A percentile compares a stretch with the other conserved stretches of the same genome.
These are phyloP conservation scores for Cordyceps cateniannulata DNA, from an alignment of 2,329 filamentous ascomycete species.

Conservation along the genomic window DNA sequence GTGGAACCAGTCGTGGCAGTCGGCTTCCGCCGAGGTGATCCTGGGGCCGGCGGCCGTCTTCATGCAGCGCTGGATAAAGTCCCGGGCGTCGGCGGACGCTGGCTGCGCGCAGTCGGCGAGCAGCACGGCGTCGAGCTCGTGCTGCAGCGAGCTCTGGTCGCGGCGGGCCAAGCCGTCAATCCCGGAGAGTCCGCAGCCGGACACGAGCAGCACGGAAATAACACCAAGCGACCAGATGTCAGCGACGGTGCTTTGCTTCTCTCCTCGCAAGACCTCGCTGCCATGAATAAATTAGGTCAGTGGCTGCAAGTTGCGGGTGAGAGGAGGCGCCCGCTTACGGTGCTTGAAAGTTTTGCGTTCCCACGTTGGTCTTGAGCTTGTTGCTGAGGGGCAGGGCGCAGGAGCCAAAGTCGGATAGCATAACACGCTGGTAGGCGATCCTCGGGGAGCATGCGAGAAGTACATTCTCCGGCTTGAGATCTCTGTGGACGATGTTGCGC, in stretches of 20 bases:
- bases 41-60: constrained; percentile 21
- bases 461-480: constrained; percentile 5
- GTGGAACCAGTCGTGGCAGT: constrained; percentile 29
- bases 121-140: constrained; percentile 16
- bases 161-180: constrained; percentile 23
- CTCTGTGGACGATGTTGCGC: constrained; percentile 20
- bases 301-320: background rate
- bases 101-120: background rate
- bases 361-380: constrained; percentile 38
- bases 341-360: constrained; percentile 41
- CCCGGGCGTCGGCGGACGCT: constrained; percentile 21
- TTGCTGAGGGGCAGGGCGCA: constrained; percentile 27
- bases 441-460: constrained; percentile 17
- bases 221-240: constrained; percentile 50
- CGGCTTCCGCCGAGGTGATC: constrained; percentile 23
- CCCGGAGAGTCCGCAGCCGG: constrained; percentile 17
- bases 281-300: constrained; percentile 4
- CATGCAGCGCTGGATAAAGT: constrained; percentile 27
- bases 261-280: constrained; percentile 11
- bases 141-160: constrained; percentile 21
- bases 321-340: constrained; percentile 33
- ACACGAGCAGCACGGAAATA: constrained; percentile 32
- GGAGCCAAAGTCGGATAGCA: constrained; percentile 19
- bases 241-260: constrained; percentile 30
- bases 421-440: constrained; percentile 17